Evolutionary conservation across 352 stramenopile species (phyloP).

Genomic region (Globisporangium cederbergense): DNA sequence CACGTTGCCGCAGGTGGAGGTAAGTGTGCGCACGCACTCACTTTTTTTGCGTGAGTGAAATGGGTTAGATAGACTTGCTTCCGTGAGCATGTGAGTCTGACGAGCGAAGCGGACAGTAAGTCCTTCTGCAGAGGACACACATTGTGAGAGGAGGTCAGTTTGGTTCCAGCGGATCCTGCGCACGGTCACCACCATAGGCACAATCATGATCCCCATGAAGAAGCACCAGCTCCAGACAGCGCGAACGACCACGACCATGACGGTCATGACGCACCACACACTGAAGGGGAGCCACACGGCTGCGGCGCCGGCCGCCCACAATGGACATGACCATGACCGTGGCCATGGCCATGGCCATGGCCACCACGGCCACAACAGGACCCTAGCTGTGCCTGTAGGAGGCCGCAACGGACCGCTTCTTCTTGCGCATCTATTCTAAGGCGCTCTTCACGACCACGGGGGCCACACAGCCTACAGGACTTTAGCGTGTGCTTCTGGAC

Average conservation of each 20-base stretch:
- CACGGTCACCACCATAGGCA: constrained; percentile 12
- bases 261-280: constrained; percentile 13
- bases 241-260: constrained; percentile 12
- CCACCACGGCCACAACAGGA: constrained; percentile 12
- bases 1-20: too few relatives aligned
- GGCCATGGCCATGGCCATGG: constrained; percentile 8
- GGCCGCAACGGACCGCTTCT: constrained; percentile 30
- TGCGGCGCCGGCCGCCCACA: not conserved
- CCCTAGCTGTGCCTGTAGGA: not conserved
- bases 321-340: not conserved
- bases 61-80: too few relatives aligned
- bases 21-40: too few relatives aligned
- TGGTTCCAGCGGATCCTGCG: not conserved
- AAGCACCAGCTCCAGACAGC: constrained; percentile 1
- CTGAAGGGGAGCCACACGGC: not conserved
- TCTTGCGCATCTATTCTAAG: constrained; percentile 47
- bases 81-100: too few relatives aligned
- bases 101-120: too few relatives aligned
- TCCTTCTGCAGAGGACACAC: too few relatives aligned
- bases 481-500: constrained; percentile 75
- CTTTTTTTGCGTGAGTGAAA: too few relatives aligned
- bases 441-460: constrained; percentile 60
- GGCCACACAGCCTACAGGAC: constrained; percentile 59
- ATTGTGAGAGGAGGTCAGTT: too few relatives aligned
- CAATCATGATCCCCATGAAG: constrained; percentile 14